Evolutionary conservation across 208 protist genomes (phyloP).

Genomic region (Kentomonas sorsogonicus): DNA sequence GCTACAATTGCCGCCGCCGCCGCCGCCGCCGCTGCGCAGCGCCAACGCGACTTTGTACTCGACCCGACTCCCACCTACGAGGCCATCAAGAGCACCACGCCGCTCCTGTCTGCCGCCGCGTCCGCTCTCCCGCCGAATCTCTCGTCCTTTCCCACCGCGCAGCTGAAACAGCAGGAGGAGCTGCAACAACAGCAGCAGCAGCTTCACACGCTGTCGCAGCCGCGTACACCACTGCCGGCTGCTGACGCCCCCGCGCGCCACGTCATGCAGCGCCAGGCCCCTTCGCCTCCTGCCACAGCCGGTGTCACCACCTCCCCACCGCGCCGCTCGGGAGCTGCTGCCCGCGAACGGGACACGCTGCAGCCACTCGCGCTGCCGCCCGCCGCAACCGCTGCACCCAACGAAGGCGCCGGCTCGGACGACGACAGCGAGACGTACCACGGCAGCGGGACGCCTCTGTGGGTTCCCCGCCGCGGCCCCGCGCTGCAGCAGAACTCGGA

Average conservation of each 20-base stretch:
- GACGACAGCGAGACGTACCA: too few species aligned
- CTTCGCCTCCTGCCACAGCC: background rate
- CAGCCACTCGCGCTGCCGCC: too few species aligned
- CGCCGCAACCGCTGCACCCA: too few species aligned
- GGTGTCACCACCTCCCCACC: background rate
- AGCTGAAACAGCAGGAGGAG: constrained; percentile 22
- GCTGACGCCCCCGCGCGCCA: background rate
- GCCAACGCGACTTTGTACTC: constrained; percentile 18
- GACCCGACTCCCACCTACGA: constrained; percentile 68
- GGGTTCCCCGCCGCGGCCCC: too few species aligned
- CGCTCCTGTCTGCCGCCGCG: constrained; percentile 12
- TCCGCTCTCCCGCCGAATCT: background rate
- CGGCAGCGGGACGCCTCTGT: too few species aligned
- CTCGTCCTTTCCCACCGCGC: background rate
- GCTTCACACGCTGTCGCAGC: too few species aligned
- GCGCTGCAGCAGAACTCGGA: too few species aligned
- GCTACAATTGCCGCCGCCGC: background rate
- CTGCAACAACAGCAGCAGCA: constrained; percentile 15
- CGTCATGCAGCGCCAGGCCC: constrained; percentile 9
- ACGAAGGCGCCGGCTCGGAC: too few species aligned
- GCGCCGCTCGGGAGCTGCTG: too few species aligned
- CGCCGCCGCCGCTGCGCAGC: background rate
- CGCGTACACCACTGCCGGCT: background rate
- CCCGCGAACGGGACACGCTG: too few species aligned
- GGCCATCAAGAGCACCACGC: constrained; percentile 48